Base-by-base conservation (phyloP, 2,329 filamentous ascomycete species). In the Zalaria obscura region DNA sequence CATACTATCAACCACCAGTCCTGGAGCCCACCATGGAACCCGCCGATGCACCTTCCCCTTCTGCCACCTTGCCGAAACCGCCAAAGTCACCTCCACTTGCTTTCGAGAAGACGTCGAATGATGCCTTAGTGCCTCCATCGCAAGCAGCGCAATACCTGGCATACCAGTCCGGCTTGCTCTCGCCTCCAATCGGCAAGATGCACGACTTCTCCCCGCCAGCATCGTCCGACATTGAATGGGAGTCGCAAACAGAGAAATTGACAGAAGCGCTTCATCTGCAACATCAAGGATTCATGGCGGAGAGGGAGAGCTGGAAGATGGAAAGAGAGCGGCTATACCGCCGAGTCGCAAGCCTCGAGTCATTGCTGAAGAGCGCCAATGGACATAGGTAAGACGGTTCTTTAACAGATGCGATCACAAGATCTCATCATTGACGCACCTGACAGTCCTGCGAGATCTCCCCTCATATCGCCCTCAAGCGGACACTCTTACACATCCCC, bases 1-100 rank as follows among this genome's bases (percentile, higher is more conserved):
- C 18, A 18, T 18, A 18, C 18, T 18, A 18, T 18, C 18, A 18
- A 18, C 18, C 18, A 18, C 18, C 18, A 18, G 18, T 18, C 18
- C 18, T 18, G 18, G 18, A 18, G 18, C 18, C 18, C 18, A 18
- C 18, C 18, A 18, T 18, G 18, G 18, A 18, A 18, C 18, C 18
- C 18, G 18, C 18, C 18, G 18, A 18, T 18, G 29, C 29, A 7
- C 29, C n/a, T 32, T 32, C 29, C 7, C 29, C 38, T n/a, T 33
- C 41, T 26, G 36, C 36, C 5, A 31, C 34, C 26, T 35, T 36
- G 37, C 40, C 39, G 9, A 43, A 41, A 7, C 47, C 45, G 7
- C 45, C 53, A 25, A 60, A 59, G 45, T 57, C 53, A 32, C 58
- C 58, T 11, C 57, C 58, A 3, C 48, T 60, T 27, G 58, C 58